Evolutionary conservation across 2,329 filamentous ascomycete species (phyloP).

Genomic region (Beauveria caledonica): DNA sequence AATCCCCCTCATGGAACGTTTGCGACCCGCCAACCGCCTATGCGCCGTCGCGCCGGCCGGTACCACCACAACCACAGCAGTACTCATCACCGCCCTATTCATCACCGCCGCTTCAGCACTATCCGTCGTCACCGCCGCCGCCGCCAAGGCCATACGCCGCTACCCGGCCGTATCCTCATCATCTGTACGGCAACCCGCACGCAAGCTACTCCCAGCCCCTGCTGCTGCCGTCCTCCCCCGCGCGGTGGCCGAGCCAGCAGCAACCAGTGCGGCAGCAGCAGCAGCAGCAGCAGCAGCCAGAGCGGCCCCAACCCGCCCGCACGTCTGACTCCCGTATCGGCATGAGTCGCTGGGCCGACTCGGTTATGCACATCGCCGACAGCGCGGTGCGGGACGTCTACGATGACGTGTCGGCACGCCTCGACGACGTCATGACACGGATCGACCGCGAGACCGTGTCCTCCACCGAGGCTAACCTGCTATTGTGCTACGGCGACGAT

Average conservation of each 20-base stretch:
- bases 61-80: constrained; percentile 5
- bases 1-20: background rate
- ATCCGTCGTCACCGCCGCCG: background rate
- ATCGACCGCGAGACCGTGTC: constrained; percentile 56
- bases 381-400: constrained; percentile 29
- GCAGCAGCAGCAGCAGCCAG: background rate
- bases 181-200: background rate
- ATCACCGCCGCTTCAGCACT: background rate
- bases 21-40: constrained; percentile 12
- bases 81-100: background rate
- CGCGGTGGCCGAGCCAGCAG: background rate
- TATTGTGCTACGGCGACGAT: constrained; percentile 25
- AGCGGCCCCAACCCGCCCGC: constrained; percentile 14
- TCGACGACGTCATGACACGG: constrained; percentile 61
- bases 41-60: background rate
- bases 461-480: constrained; percentile 48
- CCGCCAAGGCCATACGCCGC: background rate
- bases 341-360: constrained; percentile 29
- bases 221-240: background rate
- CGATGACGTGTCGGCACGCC: constrained; percentile 37
- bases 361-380: constrained; percentile 36
- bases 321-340: constrained; percentile 7
- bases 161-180: background rate
- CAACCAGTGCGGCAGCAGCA: background rate
- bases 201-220: constrained; percentile 1